Percentiles rank a stretch among this genome's conserved stretches.
phyloP scores from a whole-genome alignment of 768 basidiomycete species.

The Ramaria rubella region DNA sequence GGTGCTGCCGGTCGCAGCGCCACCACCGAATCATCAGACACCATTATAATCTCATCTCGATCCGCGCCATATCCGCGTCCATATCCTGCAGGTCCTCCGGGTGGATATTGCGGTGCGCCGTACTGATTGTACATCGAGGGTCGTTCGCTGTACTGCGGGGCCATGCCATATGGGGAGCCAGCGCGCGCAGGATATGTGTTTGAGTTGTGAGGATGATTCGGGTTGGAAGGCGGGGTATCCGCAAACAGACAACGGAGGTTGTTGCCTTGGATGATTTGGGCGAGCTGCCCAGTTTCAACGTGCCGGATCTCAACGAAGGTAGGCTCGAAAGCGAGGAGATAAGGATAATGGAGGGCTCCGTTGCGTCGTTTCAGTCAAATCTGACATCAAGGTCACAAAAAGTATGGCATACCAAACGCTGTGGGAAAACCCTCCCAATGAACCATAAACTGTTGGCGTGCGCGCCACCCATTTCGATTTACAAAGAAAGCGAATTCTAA shows the following conservation, averaged over 20 bases:
- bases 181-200: constrained; percentile 31
- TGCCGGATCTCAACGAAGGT: constrained; percentile 95
- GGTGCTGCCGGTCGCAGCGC: constrained; percentile 38
- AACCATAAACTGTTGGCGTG: constrained; percentile 88
- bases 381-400: constrained; percentile 2
- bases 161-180: constrained; percentile 12
- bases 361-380: neutral
- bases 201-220: constrained; percentile 28
- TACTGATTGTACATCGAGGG: constrained; percentile 22
- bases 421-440: constrained; percentile 95
- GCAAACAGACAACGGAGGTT: constrained; percentile 88
- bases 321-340: constrained; percentile 93
- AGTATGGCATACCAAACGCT: constrained; percentile 70
- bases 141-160: constrained; percentile 21
- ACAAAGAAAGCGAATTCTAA: constrained; percentile 98
- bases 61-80: constrained; percentile 32
- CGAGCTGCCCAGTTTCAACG: constrained; percentile 84
- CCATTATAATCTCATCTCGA: constrained; percentile 82
- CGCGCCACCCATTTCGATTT: constrained; percentile 90
- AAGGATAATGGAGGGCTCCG: constrained; percentile 92
- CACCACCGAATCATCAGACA: constrained; percentile 82
- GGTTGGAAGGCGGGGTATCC: constrained; percentile 80
- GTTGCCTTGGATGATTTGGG: constrained; percentile 92
- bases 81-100: constrained; percentile 31
- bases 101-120: constrained; percentile 32